Base-by-base conservation (phyloP, 2,329 filamentous ascomycete genomes). In the Beauveria caledonica region DNA sequence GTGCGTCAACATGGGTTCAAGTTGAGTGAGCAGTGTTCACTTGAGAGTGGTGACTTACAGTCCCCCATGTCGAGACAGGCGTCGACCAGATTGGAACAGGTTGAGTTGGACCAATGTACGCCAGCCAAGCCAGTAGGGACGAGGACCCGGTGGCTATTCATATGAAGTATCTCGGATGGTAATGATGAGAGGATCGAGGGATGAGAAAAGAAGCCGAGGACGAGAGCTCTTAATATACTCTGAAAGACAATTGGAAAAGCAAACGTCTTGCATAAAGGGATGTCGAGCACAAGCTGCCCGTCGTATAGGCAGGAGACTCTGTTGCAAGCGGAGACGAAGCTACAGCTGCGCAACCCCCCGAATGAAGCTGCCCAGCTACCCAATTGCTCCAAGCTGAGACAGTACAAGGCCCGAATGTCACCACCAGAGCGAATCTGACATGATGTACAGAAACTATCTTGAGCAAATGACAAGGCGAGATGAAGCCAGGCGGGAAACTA, bases 91-190 rank as follows among this genome's bases (percentile, higher is more conserved):
- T 44, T 51, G 19, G 33, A 42, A 21, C 21, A 50, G 45, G n/a
- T 50, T 5, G 27, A n/a, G 46, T 51, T 23, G 23, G 39, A 21
- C 57, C 57, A 53, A 39, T 59, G 23, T 9, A 27, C 9, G 45
- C 56, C 56, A 51, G 56, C 11, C 17, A 44, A 42, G 36, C 25
- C 45, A 51, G 56, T 8, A 21, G 45, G 15, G 19, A n/a, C 46
- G 21, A 27, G 33, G 33, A n/a, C 23, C 29, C 36, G 56, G 25
- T 58, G 7, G 56, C 36, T 58, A 58, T 58, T 58, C 56, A 58
- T 58, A 27, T 44, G 60, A 40, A 57, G 44, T 27, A 27, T 45
- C 19, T 23, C 0, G 19, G 13, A 45, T 25, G 25, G 25, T 23
- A 17, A 27, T 36, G 53, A 45, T 39, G 39, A n/a, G 15, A 44